Evolutionary conservation across 2,329 filamentous ascomycete species (phyloP).

Genomic region (Fusarium odoratissimum): DNA sequence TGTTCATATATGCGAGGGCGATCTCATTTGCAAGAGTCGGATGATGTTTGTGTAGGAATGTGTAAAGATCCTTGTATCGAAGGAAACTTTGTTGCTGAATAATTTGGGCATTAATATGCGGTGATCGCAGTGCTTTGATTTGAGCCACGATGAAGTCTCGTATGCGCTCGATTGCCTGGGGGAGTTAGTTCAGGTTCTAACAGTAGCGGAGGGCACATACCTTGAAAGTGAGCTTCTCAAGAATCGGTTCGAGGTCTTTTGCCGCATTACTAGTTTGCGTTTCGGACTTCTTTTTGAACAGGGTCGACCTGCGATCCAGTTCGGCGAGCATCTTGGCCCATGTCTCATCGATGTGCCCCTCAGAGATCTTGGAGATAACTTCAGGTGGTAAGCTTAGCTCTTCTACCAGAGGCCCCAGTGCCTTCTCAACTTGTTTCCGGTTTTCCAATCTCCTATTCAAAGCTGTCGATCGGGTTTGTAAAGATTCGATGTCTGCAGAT

Average conservation of each 20-base stretch:
- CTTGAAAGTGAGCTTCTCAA: slow-evolving; percentile 86
- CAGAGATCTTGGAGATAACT: slow-evolving; percentile 85
- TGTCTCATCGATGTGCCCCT: slow-evolving; percentile 88
- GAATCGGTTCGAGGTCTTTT: slow-evolving; percentile 84
- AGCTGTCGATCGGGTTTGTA: slow-evolving; percentile 86
- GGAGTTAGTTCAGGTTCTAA: slow-evolving; percentile 5
- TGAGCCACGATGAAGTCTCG: slow-evolving; percentile 94
- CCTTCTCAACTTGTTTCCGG: slow-evolving; percentile 87
- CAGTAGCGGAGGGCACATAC: slow-evolving; percentile 54
- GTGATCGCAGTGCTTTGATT: slow-evolving; percentile 92
- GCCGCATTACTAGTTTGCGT: slow-evolving; percentile 77
- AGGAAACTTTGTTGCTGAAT: slow-evolving; percentile 95
- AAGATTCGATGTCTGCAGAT: slow-evolving; percentile 92
- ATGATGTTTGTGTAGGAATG: slow-evolving; percentile 86
- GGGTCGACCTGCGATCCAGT: slow-evolving; percentile 80
- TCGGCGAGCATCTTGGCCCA: slow-evolving; percentile 89
- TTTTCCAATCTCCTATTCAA: slow-evolving; percentile 90
- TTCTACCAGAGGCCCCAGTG: slow-evolving; percentile 88
- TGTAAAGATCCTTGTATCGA: slow-evolving; percentile 87
- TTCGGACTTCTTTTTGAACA: slow-evolving; percentile 75
- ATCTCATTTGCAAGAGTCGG: slow-evolving; percentile 89
- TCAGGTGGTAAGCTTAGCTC: slow-evolving; percentile 89
- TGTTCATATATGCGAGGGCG: slow-evolving; percentile 93
- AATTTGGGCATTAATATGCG: slow-evolving; percentile 96
- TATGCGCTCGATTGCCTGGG: slow-evolving; percentile 87